Evolutionary conservation across 2,329 filamentous ascomycete genomes (phyloP).

Genomic region (Elsinoe batatas): DNA sequence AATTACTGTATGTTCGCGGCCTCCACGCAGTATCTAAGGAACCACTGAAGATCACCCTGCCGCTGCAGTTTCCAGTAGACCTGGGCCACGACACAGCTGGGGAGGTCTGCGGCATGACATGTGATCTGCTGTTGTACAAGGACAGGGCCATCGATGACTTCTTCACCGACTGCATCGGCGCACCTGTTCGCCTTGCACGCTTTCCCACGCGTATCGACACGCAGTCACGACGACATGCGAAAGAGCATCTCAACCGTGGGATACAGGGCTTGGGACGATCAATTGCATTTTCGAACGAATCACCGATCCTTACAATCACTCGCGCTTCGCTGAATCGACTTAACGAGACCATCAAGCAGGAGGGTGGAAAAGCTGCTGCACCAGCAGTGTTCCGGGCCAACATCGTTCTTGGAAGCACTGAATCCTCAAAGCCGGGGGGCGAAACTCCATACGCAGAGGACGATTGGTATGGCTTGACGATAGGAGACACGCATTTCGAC

Average conservation of each 20-base stretch:
- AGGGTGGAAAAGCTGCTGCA: slow-evolving; percentile 54
- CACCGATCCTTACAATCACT: slow-evolving; percentile 78
- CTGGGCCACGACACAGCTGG: not conserved
- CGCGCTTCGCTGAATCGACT: slow-evolving; percentile 67
- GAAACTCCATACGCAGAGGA: slow-evolving; percentile 69
- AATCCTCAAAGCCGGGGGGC: slow-evolving; percentile 31
- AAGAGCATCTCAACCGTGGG: slow-evolving; percentile 51
- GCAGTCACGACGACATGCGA: slow-evolving; percentile 56
- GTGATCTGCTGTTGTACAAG: not conserved
- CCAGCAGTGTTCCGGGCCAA: slow-evolving; percentile 81
- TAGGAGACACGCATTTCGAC: slow-evolving; percentile 52
- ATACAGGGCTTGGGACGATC: slow-evolving; percentile 34
- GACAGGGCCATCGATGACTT: slow-evolving; percentile 54
- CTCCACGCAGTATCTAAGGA: slow-evolving; percentile 12
- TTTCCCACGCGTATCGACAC: slow-evolving; percentile 59
- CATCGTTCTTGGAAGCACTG: slow-evolving; percentile 57
- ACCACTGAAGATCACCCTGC: not conserved
- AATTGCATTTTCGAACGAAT: slow-evolving; percentile 85
- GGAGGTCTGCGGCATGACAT: slow-evolving; percentile 53
- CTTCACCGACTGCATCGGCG: slow-evolving; percentile 64
- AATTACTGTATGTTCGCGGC: slow-evolving; percentile 52
- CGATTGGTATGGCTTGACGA: slow-evolving; percentile 56
- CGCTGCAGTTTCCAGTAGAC: not conserved
- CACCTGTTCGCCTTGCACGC: slow-evolving; percentile 74
- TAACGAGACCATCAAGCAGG: slow-evolving; percentile 59